Evolutionary conservation across 2,329 filamentous ascomycete species (phyloP).

Genomic region (Pezicula rhizophila): DNA sequence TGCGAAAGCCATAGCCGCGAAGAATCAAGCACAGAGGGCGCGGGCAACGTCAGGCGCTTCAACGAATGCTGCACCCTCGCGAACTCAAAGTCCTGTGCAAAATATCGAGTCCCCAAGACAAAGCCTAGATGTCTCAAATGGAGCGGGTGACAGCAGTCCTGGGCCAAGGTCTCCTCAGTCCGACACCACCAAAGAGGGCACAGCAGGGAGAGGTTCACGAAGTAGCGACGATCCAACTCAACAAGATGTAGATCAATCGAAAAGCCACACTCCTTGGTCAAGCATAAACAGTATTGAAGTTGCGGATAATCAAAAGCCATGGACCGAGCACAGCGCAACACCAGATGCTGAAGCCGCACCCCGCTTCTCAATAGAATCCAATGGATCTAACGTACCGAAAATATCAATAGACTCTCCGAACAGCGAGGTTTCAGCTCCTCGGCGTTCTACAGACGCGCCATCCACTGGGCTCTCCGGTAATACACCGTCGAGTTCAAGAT

Average conservation of each 20-base stretch:
- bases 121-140: conserved; percentile 35
- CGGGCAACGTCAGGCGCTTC: conserved; percentile 39
- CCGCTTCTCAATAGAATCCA: conserved; percentile 23
- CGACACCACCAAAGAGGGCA: too few species aligned
- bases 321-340: conserved; percentile 7
- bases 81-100: conserved; percentile 45
- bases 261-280: too few species aligned
- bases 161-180: not conserved
- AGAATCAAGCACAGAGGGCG: conserved; percentile 41
- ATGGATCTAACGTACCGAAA: conserved; percentile 18
- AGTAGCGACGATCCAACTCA: too few species aligned
- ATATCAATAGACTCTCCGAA: conserved; percentile 18
- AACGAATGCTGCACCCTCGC: conserved; percentile 40
- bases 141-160: conserved; percentile 8
- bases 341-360: conserved; percentile 14
- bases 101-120: conserved; percentile 35
- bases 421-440: conserved; percentile 13
- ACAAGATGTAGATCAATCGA: not conserved
- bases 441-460: conserved; percentile 25
- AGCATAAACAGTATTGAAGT: too few species aligned
- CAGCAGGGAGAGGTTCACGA: too few species aligned
- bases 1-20: conserved; percentile 78
- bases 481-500: conserved; percentile 4
- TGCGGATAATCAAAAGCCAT: not conserved
- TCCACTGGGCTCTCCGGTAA: conserved; percentile 7